Conservation (phyloP, 306 rosid species). For the Leucaena leucocephala region DNA sequence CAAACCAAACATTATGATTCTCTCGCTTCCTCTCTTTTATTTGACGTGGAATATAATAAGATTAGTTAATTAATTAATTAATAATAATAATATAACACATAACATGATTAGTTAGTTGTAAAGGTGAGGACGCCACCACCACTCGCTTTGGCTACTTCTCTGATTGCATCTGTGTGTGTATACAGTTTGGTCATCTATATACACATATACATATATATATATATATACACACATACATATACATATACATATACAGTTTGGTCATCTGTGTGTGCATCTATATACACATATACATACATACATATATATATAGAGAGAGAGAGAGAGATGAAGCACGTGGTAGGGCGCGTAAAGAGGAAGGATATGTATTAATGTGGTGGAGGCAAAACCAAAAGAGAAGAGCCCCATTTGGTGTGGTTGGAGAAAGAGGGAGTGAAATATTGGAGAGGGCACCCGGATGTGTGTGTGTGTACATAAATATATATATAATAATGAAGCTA, state of each 20-base stretch:
- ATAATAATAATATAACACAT: not conserved
- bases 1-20: no score
- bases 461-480: no score
- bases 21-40: no score
- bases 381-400: not conserved
- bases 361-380: not conserved
- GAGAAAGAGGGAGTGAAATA: not conserved
- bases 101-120: conserved; percentile 5
- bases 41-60: no score
- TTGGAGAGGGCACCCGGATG: not conserved
- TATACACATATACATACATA: no score
- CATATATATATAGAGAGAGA: no score
- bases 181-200: not conserved
- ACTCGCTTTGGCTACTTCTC: not conserved
- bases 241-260: conserved; percentile 6
- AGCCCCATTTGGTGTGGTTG: not conserved
- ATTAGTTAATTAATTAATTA: no score
- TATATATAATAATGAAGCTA: not conserved
- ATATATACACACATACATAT: not conserved
- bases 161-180: not conserved
- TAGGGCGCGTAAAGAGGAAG: conserved; percentile 54
- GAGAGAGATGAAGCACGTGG: conserved; percentile 47
- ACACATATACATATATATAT: no score
- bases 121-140: not conserved
- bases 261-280: no score